Evolutionary conservation across 1,139 yeast genomes (phyloP), one percentile per base, ranked within the genome.

Genomic region (Zhuliangozyma blackwelliae): DNA sequence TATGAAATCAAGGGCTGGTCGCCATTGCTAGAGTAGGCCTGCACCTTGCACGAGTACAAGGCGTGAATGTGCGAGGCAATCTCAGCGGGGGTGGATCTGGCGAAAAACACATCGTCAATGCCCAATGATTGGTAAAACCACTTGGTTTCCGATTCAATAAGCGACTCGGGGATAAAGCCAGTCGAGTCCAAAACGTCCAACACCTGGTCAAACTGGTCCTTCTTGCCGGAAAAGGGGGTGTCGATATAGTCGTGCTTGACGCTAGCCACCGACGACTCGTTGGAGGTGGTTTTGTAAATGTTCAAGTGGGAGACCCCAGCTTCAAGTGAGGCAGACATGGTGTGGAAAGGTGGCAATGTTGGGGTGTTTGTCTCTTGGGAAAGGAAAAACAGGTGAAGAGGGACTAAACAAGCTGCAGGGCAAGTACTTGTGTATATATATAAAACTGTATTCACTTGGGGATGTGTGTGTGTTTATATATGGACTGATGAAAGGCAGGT

Each of bases 101-200:
- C 92, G 57, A 92, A 90, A 63, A 87, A 92, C 28, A 88, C 83
- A 57, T 84, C 97, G 56, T 89, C 97, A 45, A 92, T 88, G 29
- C 97, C 97, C 48, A 92, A 73, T 36, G 77, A 66, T 44, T 85
- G 80, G 65, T 92, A 92, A 59, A 92, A 92, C 95, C 96, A 90
- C 52, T 72, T 77, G 7, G 94, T 82, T 63, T 90, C 97, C 40
- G 77, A 70, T 62, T 89, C 97, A 51, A 92, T 85, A 50, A 88
- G 69, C 37, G 77, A 64, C 52, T 87, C 96, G 10, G 97, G 98
- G 42, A 92, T 85, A 54, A 90, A 86, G 0, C 97, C 97, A 34
- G 83, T 79, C 42, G 77, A 72, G 57, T 88, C 96, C 44, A 92
- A 68, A 35, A 80, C 73, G 56, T 88, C 96, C 63, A 88, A 77